phyloP scores from a whole-genome alignment of 2,329 filamentous ascomycete genomes.

The Lecanicillium sp. region DNA sequence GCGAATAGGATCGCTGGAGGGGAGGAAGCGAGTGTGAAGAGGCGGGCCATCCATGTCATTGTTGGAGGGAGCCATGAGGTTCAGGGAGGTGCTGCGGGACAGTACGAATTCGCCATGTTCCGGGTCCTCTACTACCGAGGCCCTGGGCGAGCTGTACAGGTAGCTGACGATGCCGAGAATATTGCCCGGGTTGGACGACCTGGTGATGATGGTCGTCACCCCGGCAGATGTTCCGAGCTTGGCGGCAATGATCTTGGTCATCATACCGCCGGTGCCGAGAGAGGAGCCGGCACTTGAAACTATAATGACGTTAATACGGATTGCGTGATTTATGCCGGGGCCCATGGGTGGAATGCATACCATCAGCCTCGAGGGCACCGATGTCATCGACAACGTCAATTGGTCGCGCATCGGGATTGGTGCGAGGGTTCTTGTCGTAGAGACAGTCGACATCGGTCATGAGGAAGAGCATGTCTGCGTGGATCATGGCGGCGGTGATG shows the following conservation, averaged over 20 bases:
- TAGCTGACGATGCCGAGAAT: conserved; percentile 82
- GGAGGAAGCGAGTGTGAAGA: conserved; percentile 88
- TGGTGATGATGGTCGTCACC: conserved; percentile 92
- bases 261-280: conserved; percentile 93
- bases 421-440: conserved; percentile 91
- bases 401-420: conserved; percentile 74
- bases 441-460: conserved; percentile 99
- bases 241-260: conserved; percentile 93
- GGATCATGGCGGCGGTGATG: conserved; percentile 94
- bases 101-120: conserved; percentile 29
- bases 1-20: conserved; percentile 75
- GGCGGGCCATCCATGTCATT: conserved; percentile 44
- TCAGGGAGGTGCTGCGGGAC: conserved; percentile 36
- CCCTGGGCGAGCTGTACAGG: conserved; percentile 46
- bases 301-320: conserved; percentile 26
- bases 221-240: conserved; percentile 88
- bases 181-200: conserved; percentile 88
- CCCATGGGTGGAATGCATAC: conserved; percentile 33
- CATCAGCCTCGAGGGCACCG: conserved; percentile 71
- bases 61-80: conserved; percentile 23
- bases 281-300: conserved; percentile 85
- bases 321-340: neutral
- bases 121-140: conserved; percentile 19
- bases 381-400: conserved; percentile 95
- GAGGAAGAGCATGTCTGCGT: conserved; percentile 91